These are phyloP conservation scores for Evansstolkia leycettana DNA, from an alignment of 495 filamentous ascomycete species.

Conservation along the genomic window DNA sequence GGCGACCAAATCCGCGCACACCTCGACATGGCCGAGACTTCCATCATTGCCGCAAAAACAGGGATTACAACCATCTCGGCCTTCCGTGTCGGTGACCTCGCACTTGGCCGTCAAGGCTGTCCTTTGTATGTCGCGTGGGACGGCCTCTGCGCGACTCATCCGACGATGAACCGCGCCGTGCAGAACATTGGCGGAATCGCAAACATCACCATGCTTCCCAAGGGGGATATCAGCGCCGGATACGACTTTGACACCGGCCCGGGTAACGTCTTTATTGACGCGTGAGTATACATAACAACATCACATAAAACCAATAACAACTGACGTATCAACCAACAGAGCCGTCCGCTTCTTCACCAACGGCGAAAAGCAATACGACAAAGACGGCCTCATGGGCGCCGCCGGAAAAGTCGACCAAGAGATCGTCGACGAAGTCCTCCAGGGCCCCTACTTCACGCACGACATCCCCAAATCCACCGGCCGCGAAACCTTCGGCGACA, in stretches of 20 bases:
- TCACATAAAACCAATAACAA: too few relatives aligned
- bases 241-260: constrained; percentile 29
- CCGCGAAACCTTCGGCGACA: constrained; percentile 41
- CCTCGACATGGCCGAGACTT: constrained; percentile 16
- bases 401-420: constrained; percentile 29
- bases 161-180: constrained; percentile 33
- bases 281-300: background rate
- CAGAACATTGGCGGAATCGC: constrained; percentile 41
- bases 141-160: constrained; percentile 31
- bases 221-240: constrained; percentile 17
- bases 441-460: constrained; percentile 22
- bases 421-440: constrained; percentile 32
- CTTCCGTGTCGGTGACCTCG: constrained; percentile 17
- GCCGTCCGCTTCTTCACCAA: constrained; percentile 6
- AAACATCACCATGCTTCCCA: constrained; percentile 30
- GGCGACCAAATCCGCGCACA: constrained; percentile 13
- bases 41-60: constrained; percentile 18
- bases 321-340: too few relatives aligned
- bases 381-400: constrained; percentile 25
- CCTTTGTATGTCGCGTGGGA: constrained; percentile 20
- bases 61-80: constrained; percentile 18
- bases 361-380: constrained; percentile 9
- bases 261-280: constrained; percentile 13
- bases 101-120: constrained; percentile 19
- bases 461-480: constrained; percentile 39